Conservation (phyloP, 768 basidiomycete genomes). For the Lactarius hatsudake region DNA sequence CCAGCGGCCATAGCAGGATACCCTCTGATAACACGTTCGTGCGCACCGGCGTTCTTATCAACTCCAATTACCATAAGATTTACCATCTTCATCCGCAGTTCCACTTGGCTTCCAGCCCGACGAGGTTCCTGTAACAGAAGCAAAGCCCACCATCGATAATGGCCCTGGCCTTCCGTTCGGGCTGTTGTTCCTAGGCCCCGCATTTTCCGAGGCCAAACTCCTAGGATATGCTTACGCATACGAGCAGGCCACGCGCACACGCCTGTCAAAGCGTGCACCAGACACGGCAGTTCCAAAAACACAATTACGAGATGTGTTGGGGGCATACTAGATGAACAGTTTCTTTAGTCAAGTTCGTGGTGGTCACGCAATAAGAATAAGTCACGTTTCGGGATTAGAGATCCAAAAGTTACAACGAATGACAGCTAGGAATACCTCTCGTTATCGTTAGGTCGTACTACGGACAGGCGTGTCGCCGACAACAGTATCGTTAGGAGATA, state of each 20-base stretch:
- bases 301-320: slow-evolving; percentile 41
- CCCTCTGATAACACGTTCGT: slow-evolving; percentile 36
- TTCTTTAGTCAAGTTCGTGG: not conserved
- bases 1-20: slow-evolving; percentile 39
- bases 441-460: no score
- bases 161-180: slow-evolving; percentile 39
- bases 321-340: not conserved
- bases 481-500: no score
- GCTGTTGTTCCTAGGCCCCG: slow-evolving; percentile 44
- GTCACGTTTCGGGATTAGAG: not conserved
- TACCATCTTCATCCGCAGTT: slow-evolving; percentile 27
- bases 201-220: slow-evolving; percentile 44
- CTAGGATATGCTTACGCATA: slow-evolving; percentile 46
- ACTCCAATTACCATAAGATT: not conserved
- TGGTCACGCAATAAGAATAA: not conserved
- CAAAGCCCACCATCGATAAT: slow-evolving; percentile 32
- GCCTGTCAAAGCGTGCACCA: slow-evolving; percentile 49
- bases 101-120: slow-evolving; percentile 40
- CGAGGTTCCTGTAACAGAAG: slow-evolving; percentile 30
- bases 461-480: no score
- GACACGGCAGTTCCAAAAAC: slow-evolving; percentile 55
- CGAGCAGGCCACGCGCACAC: slow-evolving; percentile 55
- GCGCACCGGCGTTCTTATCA: not conserved
- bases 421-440: not conserved
- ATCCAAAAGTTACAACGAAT: not conserved